Conservation (phyloP, 257 asterid genomes). For the Solanum peruvianum region DNA sequence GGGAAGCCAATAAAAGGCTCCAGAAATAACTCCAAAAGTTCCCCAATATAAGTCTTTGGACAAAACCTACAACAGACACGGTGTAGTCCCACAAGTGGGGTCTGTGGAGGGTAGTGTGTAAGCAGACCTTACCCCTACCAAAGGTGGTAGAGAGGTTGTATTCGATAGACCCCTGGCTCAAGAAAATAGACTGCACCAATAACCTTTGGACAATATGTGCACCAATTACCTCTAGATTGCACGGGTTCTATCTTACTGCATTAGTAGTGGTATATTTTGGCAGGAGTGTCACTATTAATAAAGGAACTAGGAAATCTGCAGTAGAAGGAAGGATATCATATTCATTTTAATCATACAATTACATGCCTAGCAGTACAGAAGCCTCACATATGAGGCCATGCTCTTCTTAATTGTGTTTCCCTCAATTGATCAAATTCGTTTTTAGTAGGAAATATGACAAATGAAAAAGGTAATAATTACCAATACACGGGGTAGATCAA, state of each 20-base stretch:
- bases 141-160: not conserved
- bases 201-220: not conserved
- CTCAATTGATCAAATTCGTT: not conserved
- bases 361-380: not conserved
- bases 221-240: not conserved
- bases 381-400: not conserved
- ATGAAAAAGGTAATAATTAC: slow-evolving; percentile 21
- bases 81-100: not conserved
- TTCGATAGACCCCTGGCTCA: not conserved
- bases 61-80: not conserved
- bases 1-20: not conserved
- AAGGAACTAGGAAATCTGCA: not conserved
- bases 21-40: not conserved
- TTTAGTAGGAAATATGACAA: not conserved
- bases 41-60: not conserved
- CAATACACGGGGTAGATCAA: slow-evolving; percentile 74
- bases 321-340: not conserved
- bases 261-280: not conserved
- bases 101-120: not conserved
- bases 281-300: not conserved
- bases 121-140: not conserved
- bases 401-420: not conserved
- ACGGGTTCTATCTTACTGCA: not conserved
- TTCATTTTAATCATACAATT: not conserved
- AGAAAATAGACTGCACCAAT: not conserved